Evolutionary conservation across 2,329 filamentous ascomycete species (phyloP), one percentile per base, ranked within the genome.

Genomic region (Bipolaris zeicola): DNA sequence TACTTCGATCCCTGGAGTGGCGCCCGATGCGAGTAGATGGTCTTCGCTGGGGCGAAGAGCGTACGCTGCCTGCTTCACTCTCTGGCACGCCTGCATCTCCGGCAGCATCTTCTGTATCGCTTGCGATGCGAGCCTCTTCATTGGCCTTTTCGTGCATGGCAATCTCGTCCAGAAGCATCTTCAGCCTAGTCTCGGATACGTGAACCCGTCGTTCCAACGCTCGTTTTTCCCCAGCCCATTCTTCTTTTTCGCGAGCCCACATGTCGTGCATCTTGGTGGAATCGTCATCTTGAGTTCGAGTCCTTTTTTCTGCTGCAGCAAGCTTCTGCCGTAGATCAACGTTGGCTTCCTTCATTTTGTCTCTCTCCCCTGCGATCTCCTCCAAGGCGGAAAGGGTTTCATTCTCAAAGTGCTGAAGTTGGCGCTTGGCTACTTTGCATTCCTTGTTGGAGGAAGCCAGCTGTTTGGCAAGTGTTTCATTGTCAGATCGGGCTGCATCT

Each of bases 131-230:
- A 26, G 69, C 68, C 10, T 76, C 68, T 48, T 73, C 69, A 28
- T 69, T 64, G 34, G 65, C 69, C 41, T 82, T 82, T 66, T 92
- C 87, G 54, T 87, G 86, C 3, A 85, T 83, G n/a, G 87, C 87
- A 47, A 99, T 85, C 76, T 98, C 95, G 36, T 94, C 91, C 42
- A 99, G 81, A 10, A 99, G 85, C 10, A 86, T 83, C 73, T 94
- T 95, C 52, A 99, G 77, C 36, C 94, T 88, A 28, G 85, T 90
- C 77, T 99, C 95, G 1, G 92, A 90, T n/a, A 97, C 84, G 73
- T 98, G 93, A 13, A 96, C 79, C 65, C 90, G 92, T 54, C 91
- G 87, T 75, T 99, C 94, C 58, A 91, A 83, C 53, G 86, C 89
- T 52, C 93, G 87, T 68, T 87, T 89, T 73, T 96, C 92, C 44